Conservation (phyloP, 805 yeast species). For the Sugiyamaella floridensis region DNA sequence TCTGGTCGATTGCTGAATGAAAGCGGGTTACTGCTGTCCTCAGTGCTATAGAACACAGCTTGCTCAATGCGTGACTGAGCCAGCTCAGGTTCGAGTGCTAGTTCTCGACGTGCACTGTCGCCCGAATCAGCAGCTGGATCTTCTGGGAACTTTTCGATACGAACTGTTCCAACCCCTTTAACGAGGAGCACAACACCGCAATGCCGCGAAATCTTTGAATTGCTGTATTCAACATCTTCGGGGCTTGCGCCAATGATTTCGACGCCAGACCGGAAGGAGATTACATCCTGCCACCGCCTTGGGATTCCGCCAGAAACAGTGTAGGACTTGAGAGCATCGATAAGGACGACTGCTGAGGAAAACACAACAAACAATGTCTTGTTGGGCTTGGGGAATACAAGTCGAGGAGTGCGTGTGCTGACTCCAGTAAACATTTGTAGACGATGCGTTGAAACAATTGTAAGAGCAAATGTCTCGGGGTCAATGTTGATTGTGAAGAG, state of each 20-base stretch:
- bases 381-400: constrained; percentile 53
- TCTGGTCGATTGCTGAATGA: constrained; percentile 40
- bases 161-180: constrained; percentile 52
- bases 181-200: constrained; percentile 47
- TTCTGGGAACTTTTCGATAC: constrained; percentile 44
- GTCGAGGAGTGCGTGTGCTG: constrained; percentile 36
- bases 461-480: constrained; percentile 38
- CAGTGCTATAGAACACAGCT: constrained; percentile 55
- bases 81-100: constrained; percentile 27
- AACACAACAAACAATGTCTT: constrained; percentile 55
- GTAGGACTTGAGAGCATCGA: constrained; percentile 43
- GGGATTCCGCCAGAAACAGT: constrained; percentile 18
- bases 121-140: constrained; percentile 4
- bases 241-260: constrained; percentile 54
- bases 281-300: constrained; percentile 73
- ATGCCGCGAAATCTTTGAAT: constrained; percentile 26
- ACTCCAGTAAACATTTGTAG: constrained; percentile 42
- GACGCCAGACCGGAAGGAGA: constrained; percentile 49
- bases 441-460: constrained; percentile 58
- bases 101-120: constrained; percentile 6
- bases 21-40: constrained; percentile 37
- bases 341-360: constrained; percentile 54
- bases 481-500: constrained; percentile 49
- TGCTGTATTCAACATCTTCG: constrained; percentile 33
- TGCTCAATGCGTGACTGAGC: constrained; percentile 76